Percentiles rank a stretch among this genome's conserved stretches.
Conservation (phyloP, 192 early-diverging fungal genomes). For the Chytriomyces confervae region DNA sequence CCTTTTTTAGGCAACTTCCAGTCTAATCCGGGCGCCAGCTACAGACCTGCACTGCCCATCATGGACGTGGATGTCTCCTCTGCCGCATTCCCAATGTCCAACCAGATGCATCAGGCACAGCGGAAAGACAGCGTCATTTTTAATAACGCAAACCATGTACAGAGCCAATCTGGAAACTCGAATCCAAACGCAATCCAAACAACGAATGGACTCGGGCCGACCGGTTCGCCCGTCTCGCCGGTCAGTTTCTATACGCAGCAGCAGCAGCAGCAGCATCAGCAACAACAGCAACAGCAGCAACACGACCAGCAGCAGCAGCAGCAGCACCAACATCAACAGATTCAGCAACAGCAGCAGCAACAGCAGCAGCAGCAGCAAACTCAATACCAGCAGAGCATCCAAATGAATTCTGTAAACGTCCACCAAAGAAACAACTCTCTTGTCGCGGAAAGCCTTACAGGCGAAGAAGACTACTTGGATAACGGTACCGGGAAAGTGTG, state of each 20-base stretch:
- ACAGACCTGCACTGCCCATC: no score
- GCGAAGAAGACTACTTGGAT: slow-evolving; percentile 8
- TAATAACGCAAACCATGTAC: no score
- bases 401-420: neutral
- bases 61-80: no score
- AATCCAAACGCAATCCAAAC: no score
- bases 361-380: slow-evolving; percentile 21
- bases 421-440: neutral
- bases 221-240: neutral
- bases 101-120: no score
- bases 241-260: neutral
- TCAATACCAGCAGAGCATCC: neutral
- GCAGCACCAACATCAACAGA: neutral
- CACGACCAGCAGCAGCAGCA: neutral
- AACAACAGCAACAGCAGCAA: neutral
- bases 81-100: no score
- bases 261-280: neutral
- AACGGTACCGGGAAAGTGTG: slow-evolving; percentile 1
- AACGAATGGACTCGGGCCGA: neutral
- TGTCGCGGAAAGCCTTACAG: neutral
- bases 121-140: no score
- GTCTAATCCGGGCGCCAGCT: no score
- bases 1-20: no score
- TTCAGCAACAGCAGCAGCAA: slow-evolving; percentile 13
- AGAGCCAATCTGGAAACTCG: no score